Base-by-base conservation (phyloP, 1,139 yeast species). In the Diutina sp. region DNA sequence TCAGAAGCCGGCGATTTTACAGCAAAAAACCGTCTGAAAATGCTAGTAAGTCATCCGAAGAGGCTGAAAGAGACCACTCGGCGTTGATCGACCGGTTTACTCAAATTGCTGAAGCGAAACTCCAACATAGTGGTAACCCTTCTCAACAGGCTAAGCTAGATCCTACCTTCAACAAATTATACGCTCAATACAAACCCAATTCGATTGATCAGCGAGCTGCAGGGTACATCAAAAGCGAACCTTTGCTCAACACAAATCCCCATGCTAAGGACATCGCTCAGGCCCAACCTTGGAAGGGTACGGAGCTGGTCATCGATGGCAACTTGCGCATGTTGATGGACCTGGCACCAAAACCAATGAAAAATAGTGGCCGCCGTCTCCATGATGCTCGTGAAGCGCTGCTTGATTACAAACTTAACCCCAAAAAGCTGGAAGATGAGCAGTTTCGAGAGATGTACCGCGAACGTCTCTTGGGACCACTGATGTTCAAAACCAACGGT, bases 211-310 rank as follows among this genome's bases (percentile, higher is more conserved):
- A 56, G 1, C 25, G 21, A 8, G 55, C 45, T 16, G 30, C 50
- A 1, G 55, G 66, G 9, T 66, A 67, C 56, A 59, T 69, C 35
- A 66, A 68, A 57, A 71, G 69, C 63, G 76, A 73, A 57, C 63
- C 46, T 70, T 72, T 38, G 59, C 71, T 51, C 62, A 75, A 25
- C 68, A 69, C 58, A 59, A 76, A 80, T 55, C 79, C 78, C 57
- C 83, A 79, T 50, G 76, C 83, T 0, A 69, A 73, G 58, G 84
- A 82, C 1, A 71, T 80, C 2, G 90, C 90, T 0, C 64, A 63
- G 46, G 60, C 70, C 0, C 63, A 63, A 30, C 89, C 91, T 0
- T 90, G 96, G 96, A 72, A 70, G 0, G 96, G 96, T 0, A 65
- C 71, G 0, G 95, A 88, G 62, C 61, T 72, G 1, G 63, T 65